Evolutionary conservation across 768 basidiomycete species (phyloP), one percentile per base, ranked within the genome.

Genomic region (Suillus bovinus): DNA sequence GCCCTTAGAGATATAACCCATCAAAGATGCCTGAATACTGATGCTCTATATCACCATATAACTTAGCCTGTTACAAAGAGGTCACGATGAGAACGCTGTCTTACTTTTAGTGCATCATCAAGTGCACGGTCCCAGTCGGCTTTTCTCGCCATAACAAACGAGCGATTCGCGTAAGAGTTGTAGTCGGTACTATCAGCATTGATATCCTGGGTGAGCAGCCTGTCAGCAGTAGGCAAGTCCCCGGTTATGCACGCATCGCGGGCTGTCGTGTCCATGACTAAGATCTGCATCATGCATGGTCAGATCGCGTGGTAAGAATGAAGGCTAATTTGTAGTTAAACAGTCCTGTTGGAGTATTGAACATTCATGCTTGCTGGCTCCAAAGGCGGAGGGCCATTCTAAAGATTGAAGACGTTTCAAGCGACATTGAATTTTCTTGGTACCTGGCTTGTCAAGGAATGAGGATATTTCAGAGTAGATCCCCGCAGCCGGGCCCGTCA

Each of bases 361-460:
- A 14, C 14, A 16, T 29, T 27, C 16, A 49, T 44, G 50, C 53
- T 33, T 64, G 64, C 70, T 61, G 38, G 65, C 63, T 33, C 16
- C 27, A 46, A 69, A 50, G 14, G 49, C 59, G 36, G 68, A 60
- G 5, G 63, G 38, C 47, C 36, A 60, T 5, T 41, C 44, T n/a
- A 54, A 57, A 64, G 16, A n/a, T n/a, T n/a, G n/a, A n/a, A n/a
- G n/a, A n/a, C n/a, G n/a, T 41, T 53, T 33, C 42, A 27, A 59
- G 61, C 29, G 14, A 10, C 24, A 31, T 9, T 47, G 22, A 7
- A 24, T 24, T 47, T 3, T 24, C 22, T 24, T 24, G 46, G 2
- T 24, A 16, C 46, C 46, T 47, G 14, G 7, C 2, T 24, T 24
- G 13, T 24, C 13, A 16, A 47, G 13, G 24, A 14, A 7, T 14